Conservation (phyloP, 257 asterid species). For the Fraxinus americana region DNA sequence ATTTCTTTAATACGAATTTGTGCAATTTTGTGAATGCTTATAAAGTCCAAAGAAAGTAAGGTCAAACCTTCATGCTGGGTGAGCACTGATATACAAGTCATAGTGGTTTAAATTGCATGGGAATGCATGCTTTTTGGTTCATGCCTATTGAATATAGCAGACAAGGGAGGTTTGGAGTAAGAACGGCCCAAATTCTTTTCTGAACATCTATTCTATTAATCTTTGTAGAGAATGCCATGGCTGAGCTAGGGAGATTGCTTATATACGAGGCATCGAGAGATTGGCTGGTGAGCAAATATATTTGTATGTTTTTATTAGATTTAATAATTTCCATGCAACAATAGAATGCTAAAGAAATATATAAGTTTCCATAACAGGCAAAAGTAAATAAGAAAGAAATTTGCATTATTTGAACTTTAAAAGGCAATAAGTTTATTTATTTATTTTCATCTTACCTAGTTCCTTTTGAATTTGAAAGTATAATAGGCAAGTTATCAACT, state of each 20-base stretch:
- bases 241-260: conserved; percentile 96
- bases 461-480: neutral
- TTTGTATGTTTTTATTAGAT: neutral
- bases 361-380: neutral
- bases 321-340: neutral
- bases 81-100: neutral
- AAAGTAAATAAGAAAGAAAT: neutral
- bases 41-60: neutral
- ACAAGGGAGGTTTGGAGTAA: neutral
- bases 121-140: neutral
- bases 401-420: neutral
- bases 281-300: conserved; percentile 69
- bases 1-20: neutral
- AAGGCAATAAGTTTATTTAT: neutral
- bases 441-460: neutral
- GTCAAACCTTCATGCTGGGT: neutral
- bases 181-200: neutral
- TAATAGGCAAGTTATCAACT: neutral
- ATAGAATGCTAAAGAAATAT: neutral
- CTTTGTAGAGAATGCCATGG: conserved; percentile 80
- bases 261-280: conserved; percentile 95
- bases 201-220: conserved; percentile 3
- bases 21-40: neutral
- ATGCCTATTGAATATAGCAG: neutral
- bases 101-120: neutral